Evolutionary conservation across 2,329 filamentous ascomycete species (phyloP).

Genomic region (Aspergillus persii): DNA sequence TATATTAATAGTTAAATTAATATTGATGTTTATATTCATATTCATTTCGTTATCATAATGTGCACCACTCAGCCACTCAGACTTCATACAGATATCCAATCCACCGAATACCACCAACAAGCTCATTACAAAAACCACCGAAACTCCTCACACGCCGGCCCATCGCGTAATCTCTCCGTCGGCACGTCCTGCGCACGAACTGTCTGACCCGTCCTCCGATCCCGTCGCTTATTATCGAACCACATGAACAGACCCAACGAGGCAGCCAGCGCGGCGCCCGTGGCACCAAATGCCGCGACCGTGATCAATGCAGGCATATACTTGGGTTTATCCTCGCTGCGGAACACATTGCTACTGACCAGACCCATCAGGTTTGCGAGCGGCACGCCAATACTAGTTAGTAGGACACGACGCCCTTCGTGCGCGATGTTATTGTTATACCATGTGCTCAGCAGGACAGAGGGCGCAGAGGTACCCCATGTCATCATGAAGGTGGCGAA

Average conservation of each 20-base stretch:
- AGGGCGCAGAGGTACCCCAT: conserved; percentile 73
- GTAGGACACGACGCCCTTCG: conserved; percentile 67
- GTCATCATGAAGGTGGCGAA: conserved; percentile 81
- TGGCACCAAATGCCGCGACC: conserved; percentile 52
- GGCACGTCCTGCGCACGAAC: conserved; percentile 58
- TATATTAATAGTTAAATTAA: no score
- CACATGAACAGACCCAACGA: conserved; percentile 64
- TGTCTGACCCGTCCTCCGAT: conserved; percentile 55
- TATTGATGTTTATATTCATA: no score
- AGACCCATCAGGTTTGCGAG: conserved; percentile 75
- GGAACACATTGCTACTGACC: conserved; percentile 67
- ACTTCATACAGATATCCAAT: background rate
- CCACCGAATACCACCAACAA: background rate
- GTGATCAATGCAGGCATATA: conserved; percentile 66
- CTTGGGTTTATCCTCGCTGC: conserved; percentile 61
- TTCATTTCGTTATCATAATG: background rate
- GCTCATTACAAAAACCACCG: conserved; percentile 51
- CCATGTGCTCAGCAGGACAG: conserved; percentile 64
- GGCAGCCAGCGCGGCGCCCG: conserved; percentile 55
- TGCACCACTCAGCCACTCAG: no score
- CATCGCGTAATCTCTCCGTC: conserved; percentile 56
- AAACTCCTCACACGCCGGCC: conserved; percentile 54
- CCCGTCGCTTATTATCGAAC: conserved; percentile 61
- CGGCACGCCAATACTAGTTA: conserved; percentile 71
- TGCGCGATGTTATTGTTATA: conserved; percentile 83